These are phyloP conservation scores for Phlyctochytrium bullatum DNA, from an alignment of 192 early-diverging fungal genomes.

Conservation along the genomic window DNA sequence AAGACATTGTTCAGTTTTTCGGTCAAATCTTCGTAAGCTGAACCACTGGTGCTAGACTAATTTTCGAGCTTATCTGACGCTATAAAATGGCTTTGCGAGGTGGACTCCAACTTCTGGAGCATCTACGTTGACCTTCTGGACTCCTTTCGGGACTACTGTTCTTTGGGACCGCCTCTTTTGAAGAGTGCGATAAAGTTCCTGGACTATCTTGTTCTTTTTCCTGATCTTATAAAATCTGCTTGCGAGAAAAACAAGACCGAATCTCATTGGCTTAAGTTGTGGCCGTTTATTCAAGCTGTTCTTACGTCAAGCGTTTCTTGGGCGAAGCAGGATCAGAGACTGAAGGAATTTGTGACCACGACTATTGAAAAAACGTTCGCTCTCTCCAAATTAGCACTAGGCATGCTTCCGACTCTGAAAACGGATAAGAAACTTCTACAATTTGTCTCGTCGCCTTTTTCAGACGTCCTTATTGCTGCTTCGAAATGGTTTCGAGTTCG, in stretches of 20 bases:
- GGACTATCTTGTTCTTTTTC: neutral
- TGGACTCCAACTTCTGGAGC: neutral
- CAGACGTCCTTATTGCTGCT: slow-evolving; percentile 9
- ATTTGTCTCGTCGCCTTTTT: slow-evolving; percentile 5
- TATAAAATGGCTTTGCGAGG: neutral
- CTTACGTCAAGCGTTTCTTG: slow-evolving; percentile 16
- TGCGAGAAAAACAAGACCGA: slow-evolving; percentile 7
- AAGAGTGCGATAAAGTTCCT: slow-evolving; percentile 4
- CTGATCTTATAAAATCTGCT: neutral
- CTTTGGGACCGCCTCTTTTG: slow-evolving; percentile 24
- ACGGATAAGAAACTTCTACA: neutral
- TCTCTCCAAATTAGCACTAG: slow-evolving; percentile 3
- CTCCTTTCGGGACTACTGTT: slow-evolving; percentile 23
- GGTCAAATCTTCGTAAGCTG: neutral
- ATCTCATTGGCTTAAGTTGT: slow-evolving; percentile 19
- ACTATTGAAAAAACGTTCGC: slow-evolving; percentile 17
- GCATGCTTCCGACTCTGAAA: neutral
- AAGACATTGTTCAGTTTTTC: neutral
- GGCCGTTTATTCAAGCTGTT: slow-evolving; percentile 20
- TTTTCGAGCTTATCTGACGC: neutral
- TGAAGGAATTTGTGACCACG: slow-evolving; percentile 24
- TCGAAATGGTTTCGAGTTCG: slow-evolving; percentile 27
- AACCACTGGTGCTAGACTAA: neutral
- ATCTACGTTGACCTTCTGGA: slow-evolving; percentile 12
- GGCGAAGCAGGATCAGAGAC: slow-evolving; percentile 24